Conservation (phyloP, 805 yeast genomes). For the Nakazawaea wickerhamii region DNA sequence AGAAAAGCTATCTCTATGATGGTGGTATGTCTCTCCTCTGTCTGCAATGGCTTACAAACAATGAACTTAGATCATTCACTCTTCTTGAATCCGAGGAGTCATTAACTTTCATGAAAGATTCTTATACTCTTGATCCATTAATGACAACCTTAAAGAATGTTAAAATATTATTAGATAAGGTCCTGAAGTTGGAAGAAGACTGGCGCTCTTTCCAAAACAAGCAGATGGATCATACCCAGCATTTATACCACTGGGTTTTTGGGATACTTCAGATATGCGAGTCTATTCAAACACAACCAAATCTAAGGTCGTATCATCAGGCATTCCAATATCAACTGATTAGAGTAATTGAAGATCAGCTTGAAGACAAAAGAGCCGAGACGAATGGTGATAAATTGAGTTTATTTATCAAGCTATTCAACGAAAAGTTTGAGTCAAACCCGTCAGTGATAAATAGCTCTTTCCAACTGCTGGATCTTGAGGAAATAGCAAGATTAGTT, state of each 20-base stretch:
- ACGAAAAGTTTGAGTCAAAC: background rate
- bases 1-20: background rate
- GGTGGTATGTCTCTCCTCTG: background rate
- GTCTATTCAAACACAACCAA: background rate
- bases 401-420: background rate
- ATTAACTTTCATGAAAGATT: background rate
- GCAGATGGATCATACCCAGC: background rate
- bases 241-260: conserved; percentile 1
- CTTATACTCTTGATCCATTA: conserved; percentile 1
- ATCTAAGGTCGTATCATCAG: background rate
- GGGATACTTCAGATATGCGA: background rate
- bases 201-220: background rate
- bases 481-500: background rate
- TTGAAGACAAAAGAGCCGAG: background rate
- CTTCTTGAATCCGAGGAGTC: background rate
- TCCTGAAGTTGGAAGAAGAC: background rate
- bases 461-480: background rate
- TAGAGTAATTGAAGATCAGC: background rate
- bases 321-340: background rate
- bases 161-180: background rate
- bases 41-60: background rate
- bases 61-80: background rate
- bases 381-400: background rate
- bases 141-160: background rate
- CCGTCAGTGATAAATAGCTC: background rate